Base-by-base conservation (phyloP, 805 yeast genomes). In the Lipomyces kockii region DNA sequence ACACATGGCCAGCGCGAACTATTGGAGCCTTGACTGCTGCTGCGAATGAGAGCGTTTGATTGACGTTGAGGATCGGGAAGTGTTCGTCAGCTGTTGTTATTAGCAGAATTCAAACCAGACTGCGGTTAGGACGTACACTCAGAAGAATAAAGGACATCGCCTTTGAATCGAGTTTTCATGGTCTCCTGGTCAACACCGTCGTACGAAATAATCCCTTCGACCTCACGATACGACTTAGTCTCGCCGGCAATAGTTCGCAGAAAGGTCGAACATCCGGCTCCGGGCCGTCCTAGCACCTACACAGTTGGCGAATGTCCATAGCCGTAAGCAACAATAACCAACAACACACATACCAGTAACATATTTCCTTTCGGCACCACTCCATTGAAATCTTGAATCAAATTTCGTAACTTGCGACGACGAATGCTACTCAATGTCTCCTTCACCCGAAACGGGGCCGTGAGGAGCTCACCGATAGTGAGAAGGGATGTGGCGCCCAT, bases 261-360 rank as follows among this genome's bases (percentile, higher is more conserved):
- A 59, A 86, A 78, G 2, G 90, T 86, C 5, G 90, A 80, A 73
- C 90, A 87, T 49, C 90, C 90, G 37, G 89, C 82, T 74, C 93
- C 93, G 0, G 94, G 93, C 77, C 92, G 84, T 65, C 94, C 94
- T 69, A 89, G 84, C 62, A 90, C 90, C 54, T 87, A 76, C 3
- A 88, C 91, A 27, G 29, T 27, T 27, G 5, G 29, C 3, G 5
- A 27, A 27, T 27, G 5, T 27, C 29, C 4, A 27, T 27, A 27
- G 29, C 29, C 2, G 5, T 27, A 27, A 3, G 29, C 29, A 27
- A 27, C 29, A 27, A 27, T 27, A n/a, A n/a, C n/a, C n/a, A 27
- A 27, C 29, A 86, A 94, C 94, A 29, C 93, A 70, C 89, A 83
- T 62, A 88, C 92, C 60, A 89, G 89, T 5, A 89, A 83, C 58